Percentiles rank a stretch among this genome's conserved stretches.
Conservation (phyloP, 768 basidiomycete species). For the Trametes cubensis region DNA sequence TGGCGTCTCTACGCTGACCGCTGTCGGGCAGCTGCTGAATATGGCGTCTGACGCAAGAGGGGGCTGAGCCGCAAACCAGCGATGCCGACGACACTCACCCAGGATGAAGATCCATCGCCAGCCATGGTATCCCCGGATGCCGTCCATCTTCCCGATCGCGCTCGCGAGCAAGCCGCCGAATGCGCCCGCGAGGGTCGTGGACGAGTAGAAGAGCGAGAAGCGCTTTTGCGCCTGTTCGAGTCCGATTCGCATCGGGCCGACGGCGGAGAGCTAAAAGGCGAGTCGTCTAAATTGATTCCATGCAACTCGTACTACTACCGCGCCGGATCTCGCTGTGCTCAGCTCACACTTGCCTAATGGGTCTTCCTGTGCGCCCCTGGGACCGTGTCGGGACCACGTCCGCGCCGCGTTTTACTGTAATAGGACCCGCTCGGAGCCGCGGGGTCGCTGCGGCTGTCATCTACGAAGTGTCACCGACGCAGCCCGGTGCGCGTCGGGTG, state of each 20-base stretch:
- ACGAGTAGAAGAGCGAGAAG: constrained; percentile 43
- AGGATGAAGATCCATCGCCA: constrained; percentile 41
- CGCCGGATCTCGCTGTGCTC: background rate
- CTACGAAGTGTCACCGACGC: too few relatives aligned
- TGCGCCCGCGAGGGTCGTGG: constrained; percentile 43
- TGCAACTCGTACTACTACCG: background rate
- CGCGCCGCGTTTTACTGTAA: too few relatives aligned
- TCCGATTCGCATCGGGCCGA: constrained; percentile 12
- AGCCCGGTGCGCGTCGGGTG: too few relatives aligned
- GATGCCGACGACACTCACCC: constrained; percentile 22
- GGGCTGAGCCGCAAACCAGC: background rate
- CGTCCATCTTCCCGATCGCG: constrained; percentile 39
- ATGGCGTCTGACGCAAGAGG: too few relatives aligned
- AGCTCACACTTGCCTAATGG: background rate
- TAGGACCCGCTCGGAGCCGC: too few relatives aligned
- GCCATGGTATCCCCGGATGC: constrained; percentile 32
- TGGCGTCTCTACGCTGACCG: too few relatives aligned
- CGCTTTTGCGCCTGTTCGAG: constrained; percentile 30
- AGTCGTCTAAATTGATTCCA: background rate
- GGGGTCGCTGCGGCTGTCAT: too few relatives aligned
- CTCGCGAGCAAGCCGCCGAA: constrained; percentile 39
- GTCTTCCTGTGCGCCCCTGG: background rate
- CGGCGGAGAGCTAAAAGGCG: background rate
- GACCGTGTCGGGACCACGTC: background rate
- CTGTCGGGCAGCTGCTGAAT: too few relatives aligned